Evolutionary conservation across 192 early-diverging fungal genomes (phyloP).

Genomic region (Dimargaris cristalligena): DNA sequence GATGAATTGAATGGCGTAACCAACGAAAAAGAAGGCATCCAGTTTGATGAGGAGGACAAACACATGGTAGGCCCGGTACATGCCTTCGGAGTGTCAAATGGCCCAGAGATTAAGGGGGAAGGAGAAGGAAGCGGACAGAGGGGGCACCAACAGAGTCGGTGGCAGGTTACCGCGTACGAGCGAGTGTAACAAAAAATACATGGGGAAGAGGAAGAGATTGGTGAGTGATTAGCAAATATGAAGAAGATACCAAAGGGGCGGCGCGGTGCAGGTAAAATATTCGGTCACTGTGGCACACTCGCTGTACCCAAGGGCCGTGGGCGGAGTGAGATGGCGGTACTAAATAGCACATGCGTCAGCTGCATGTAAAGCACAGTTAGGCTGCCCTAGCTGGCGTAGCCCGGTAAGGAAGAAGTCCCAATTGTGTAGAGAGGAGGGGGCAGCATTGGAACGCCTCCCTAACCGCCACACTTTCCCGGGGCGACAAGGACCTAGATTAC

Average conservation of each 20-base stretch:
- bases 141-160: not conserved
- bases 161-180: not conserved
- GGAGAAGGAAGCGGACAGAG: not conserved
- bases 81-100: conserved; percentile 18
- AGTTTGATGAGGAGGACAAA: conserved; percentile 66
- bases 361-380: too few species aligned
- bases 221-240: not conserved
- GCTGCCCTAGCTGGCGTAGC: too few species aligned
- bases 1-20: conserved; percentile 50
- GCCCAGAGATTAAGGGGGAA: not conserved
- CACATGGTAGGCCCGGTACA: conserved; percentile 56
- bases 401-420: not conserved
- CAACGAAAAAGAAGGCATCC: conserved; percentile 69
- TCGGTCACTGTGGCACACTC: too few species aligned
- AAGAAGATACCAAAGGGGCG: not conserved
- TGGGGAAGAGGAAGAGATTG: not conserved
- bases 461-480: not conserved
- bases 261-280: too few species aligned
- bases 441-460: not conserved
- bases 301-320: too few species aligned
- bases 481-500: not conserved
- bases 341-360: too few species aligned
- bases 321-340: too few species aligned
- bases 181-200: not conserved
- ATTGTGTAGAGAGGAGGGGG: not conserved